Conservation (phyloP, 2,329 filamentous ascomycete genomes). For the Scorias spongiosa region DNA sequence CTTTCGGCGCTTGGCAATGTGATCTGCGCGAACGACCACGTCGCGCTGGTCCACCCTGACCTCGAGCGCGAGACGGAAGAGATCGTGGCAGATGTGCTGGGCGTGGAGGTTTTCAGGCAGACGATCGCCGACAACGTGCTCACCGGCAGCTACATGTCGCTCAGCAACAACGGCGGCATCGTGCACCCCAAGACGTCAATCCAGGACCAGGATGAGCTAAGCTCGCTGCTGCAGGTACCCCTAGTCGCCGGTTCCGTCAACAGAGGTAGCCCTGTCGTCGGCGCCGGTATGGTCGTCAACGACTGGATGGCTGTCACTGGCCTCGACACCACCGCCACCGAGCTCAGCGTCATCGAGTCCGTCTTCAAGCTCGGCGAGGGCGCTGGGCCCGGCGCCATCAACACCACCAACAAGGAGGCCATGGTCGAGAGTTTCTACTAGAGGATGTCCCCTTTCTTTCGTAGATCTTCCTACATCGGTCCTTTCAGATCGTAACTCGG, state of each 20-base stretch:
- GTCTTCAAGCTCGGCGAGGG: slow-evolving; percentile 86
- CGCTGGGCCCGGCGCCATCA: slow-evolving; percentile 60
- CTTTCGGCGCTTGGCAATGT: slow-evolving; percentile 93
- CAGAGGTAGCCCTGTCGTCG: slow-evolving; percentile 84
- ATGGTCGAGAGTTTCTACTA: slow-evolving; percentile 99
- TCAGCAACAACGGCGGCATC: slow-evolving; percentile 90
- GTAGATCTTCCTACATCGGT: neutral
- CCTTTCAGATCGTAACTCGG: no score
- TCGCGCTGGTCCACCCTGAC: slow-evolving; percentile 90
- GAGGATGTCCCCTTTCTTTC: neutral
- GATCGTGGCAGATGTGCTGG: slow-evolving; percentile 87
- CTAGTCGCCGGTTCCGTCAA: slow-evolving; percentile 91
- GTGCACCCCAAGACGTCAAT: slow-evolving; percentile 96
- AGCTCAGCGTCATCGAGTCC: slow-evolving; percentile 88
- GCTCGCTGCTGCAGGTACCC: slow-evolving; percentile 82
- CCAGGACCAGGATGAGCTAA: slow-evolving; percentile 95
- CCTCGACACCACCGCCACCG: slow-evolving; percentile 89
- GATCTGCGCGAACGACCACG: slow-evolving; percentile 92
- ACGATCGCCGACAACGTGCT: slow-evolving; percentile 95
- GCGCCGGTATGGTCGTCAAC: slow-evolving; percentile 91
- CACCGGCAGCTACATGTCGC: slow-evolving; percentile 88
- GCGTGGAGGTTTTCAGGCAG: slow-evolving; percentile 81
- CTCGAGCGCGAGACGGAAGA: slow-evolving; percentile 96
- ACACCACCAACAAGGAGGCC: slow-evolving; percentile 81
- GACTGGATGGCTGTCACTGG: slow-evolving; percentile 97